Base-by-base conservation (phyloP, 345 rosid genomes). In the Aegle marmelos region DNA sequence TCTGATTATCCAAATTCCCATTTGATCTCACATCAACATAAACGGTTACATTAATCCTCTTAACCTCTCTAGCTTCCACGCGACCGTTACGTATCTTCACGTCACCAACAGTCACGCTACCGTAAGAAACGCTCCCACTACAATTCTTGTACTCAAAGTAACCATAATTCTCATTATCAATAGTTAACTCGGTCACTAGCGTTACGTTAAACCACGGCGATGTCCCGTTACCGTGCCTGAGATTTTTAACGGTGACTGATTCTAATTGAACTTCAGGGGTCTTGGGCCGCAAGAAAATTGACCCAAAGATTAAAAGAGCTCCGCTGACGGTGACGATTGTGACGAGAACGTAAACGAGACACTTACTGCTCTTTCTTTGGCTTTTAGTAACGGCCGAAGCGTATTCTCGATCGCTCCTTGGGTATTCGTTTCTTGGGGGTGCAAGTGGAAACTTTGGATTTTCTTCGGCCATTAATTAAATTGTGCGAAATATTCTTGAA, bases 151-250 rank as follows among this genome's bases (percentile, higher is more conserved):
- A 88, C 54, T 83, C 76, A 74, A 87, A 90, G 28, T 21, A 54
- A 6, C 91, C 92, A 48, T 88, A 89, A 73, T 89, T 92, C 33
- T 70, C 19, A 36, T 91, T 92, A 69, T 85, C 37, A 4, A 91
- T 72, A 30, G 83, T 68, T 28, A 91, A 75, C 39, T 79, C 88
- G 0, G 84, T 76, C 17, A 73, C 77, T 9, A 90, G 72, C 14
- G 90, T 84, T 31, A 76, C 84, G 75, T 74, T 90, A 66, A 88
- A 65, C 27, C 71, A 84, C 41, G 90, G 81, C 4, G 28, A 25
- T 0, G 88, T 22, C 0, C 79, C 68, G 41, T 83, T 83, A 24
- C 81, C 67, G 9, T 31, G 75, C 1, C 9, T 37, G 30, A 90
- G 88, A 50, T 69, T 64, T 31, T 61, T 62, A 0, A 85, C 76